Percentiles rank a stretch among this genome's conserved stretches.
These are phyloP conservation scores for Casuarina cunninghamiana DNA, from an alignment of 306 rosid genomes.

Conservation along the genomic window DNA sequence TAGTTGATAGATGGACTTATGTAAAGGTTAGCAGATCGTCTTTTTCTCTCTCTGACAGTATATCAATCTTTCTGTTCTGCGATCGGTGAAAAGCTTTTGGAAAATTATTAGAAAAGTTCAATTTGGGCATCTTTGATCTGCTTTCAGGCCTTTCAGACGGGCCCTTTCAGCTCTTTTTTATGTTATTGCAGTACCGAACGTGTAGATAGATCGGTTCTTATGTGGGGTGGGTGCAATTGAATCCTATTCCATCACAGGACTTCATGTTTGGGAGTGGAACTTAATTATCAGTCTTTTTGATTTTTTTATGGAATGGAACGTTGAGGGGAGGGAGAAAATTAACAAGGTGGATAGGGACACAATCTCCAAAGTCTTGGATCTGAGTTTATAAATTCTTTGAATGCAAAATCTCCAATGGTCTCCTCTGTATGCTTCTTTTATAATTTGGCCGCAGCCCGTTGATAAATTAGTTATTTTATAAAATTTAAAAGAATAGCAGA, in stretches of 20 bases:
- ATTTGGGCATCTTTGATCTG: neutral
- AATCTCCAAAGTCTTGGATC: neutral
- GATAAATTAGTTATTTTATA: neutral
- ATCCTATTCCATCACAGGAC: neutral
- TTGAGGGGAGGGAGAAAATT: neutral
- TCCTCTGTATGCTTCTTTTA: neutral
- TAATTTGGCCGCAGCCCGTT: neutral
- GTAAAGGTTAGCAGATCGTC: constrained; percentile 47
- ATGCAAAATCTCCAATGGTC: neutral
- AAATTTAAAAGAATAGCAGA: neutral
- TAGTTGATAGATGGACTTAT: constrained; percentile 67
- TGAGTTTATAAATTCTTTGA: neutral
- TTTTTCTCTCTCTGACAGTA: neutral
- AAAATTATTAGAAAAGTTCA: neutral
- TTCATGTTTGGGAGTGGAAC: neutral
- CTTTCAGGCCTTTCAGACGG: neutral
- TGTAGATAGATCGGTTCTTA: neutral
- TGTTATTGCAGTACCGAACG: neutral
- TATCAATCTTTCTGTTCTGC: neutral
- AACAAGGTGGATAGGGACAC: neutral
- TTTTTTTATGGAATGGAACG: neutral
- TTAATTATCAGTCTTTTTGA: neutral
- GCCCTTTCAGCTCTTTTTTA: neutral
- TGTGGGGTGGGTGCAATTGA: neutral
- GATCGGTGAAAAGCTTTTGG: neutral